Evolutionary conservation across 163 green algal species (phyloP).

Genomic region (Prototheca cutis): DNA sequence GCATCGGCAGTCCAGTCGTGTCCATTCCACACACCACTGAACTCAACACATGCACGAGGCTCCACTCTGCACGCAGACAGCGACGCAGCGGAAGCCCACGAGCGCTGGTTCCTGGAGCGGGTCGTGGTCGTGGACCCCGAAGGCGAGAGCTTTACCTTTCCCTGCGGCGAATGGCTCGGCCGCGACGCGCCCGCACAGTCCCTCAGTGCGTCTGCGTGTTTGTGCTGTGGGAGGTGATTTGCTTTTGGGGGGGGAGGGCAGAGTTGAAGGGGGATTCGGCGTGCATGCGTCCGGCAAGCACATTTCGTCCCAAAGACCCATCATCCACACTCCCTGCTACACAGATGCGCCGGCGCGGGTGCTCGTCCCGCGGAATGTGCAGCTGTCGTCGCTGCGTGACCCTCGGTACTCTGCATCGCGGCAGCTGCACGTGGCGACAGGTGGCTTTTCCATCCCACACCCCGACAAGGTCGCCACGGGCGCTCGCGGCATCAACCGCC

Average conservation of each 20-base stretch:
- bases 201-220: too few species aligned
- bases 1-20: too few species aligned
- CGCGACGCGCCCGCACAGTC: too few species aligned
- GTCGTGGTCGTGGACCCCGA: conserved; percentile 47
- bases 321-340: too few species aligned
- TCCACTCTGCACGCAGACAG: background rate
- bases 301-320: too few species aligned
- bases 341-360: conserved; percentile 28
- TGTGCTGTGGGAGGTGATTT: too few species aligned
- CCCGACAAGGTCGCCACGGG: conserved; percentile 64
- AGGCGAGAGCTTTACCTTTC: conserved; percentile 46
- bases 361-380: conserved; percentile 1
- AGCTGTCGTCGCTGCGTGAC: conserved; percentile 5
- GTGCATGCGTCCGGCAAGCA: too few species aligned
- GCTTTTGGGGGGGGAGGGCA: too few species aligned
- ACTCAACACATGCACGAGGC: too few species aligned
- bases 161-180: conserved; percentile 67
- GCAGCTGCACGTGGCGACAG: conserved; percentile 4
- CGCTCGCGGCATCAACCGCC: conserved; percentile 52
- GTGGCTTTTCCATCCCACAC: conserved; percentile 64
- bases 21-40: too few species aligned
- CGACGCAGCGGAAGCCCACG: conserved; percentile 10
- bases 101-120: conserved; percentile 59
- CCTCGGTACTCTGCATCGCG: conserved; percentile 3
- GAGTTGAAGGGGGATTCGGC: too few species aligned